phyloP scores from a whole-genome alignment of 2,329 filamentous ascomycete species.

The Arthrocladium fulminans region DNA sequence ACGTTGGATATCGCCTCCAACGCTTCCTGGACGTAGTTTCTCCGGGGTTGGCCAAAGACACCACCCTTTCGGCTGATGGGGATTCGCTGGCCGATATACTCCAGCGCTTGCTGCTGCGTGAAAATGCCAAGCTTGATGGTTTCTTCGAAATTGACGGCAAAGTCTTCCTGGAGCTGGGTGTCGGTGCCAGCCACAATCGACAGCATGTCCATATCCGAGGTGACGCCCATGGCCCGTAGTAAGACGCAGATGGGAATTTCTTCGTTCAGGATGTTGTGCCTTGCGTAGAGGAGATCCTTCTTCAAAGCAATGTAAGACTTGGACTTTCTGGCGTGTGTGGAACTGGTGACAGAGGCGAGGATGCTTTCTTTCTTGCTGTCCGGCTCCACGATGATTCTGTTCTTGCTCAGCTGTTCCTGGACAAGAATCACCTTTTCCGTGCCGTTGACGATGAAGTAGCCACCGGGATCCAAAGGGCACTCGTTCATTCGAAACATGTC shows the following conservation, averaged over 20 bases:
- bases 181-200: constrained; percentile 83
- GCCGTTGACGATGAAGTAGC: constrained; percentile 95
- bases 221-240: constrained; percentile 84
- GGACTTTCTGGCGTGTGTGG: constrained; percentile 93
- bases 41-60: constrained; percentile 48
- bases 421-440: constrained; percentile 98
- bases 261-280: constrained; percentile 88
- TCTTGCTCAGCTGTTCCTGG: constrained; percentile 98
- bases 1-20: constrained; percentile 87
- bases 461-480: constrained; percentile 89
- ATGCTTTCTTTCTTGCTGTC: constrained; percentile 88
- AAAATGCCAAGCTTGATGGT: constrained; percentile 73
- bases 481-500: constrained; percentile 91
- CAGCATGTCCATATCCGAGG: constrained; percentile 91
- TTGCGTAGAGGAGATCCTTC: constrained; percentile 72
- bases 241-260: constrained; percentile 92
- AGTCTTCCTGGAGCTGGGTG: constrained; percentile 84
- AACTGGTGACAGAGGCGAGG: constrained; percentile 89
- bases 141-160: constrained; percentile 91
- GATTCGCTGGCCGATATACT: constrained; percentile 79
- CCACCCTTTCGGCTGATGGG: constrained; percentile 69
- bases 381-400: constrained; percentile 92
- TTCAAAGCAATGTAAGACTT: constrained; percentile 94
- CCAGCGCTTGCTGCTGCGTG: constrained; percentile 90
- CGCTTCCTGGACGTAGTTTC: constrained; percentile 82